A percentile compares a stretch with the other conserved stretches of the same genome.
phyloP scores from a whole-genome alignment of 2,329 filamentous ascomycete genomes.

The Lachnellula subtilissima region DNA sequence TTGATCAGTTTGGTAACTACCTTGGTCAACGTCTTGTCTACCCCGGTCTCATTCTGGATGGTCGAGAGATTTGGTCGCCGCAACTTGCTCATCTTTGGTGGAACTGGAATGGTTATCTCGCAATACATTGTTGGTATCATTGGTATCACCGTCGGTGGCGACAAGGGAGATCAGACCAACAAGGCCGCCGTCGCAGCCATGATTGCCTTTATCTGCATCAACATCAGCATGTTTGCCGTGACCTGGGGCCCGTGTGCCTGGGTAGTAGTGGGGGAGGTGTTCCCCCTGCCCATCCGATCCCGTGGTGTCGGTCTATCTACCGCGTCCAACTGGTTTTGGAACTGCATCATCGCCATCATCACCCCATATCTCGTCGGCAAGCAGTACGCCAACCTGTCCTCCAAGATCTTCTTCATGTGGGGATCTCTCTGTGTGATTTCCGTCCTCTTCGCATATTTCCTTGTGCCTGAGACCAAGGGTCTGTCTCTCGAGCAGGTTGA shows the following conservation, averaged over 20 bases:
- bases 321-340: conserved; percentile 87
- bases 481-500: conserved; percentile 77
- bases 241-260: conserved; percentile 75
- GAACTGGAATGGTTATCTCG: conserved; percentile 75
- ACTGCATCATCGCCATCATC: conserved; percentile 72
- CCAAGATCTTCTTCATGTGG: conserved; percentile 76
- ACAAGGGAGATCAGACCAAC: conserved; percentile 44
- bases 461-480: conserved; percentile 86
- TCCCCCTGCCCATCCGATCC: conserved; percentile 82
- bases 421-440: conserved; percentile 62
- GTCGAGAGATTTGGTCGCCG: conserved; percentile 81
- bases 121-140: conserved; percentile 83
- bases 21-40: conserved; percentile 81
- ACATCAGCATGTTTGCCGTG: conserved; percentile 87
- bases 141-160: conserved; percentile 57
- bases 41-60: conserved; percentile 81
- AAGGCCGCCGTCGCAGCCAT: conserved; percentile 56
- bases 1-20: conserved; percentile 81
- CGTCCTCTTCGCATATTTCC: conserved; percentile 68
- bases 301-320: conserved; percentile 84
- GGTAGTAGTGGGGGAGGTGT: conserved; percentile 86
- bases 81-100: conserved; percentile 72
- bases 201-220: conserved; percentile 86
- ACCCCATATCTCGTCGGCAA: conserved; percentile 75
- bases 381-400: conserved; percentile 64